A percentile compares a stretch with the other conserved stretches of the same genome.
Conservation (phyloP, 768 basidiomycete species). For the Dioszegia aurantiaca region DNA sequence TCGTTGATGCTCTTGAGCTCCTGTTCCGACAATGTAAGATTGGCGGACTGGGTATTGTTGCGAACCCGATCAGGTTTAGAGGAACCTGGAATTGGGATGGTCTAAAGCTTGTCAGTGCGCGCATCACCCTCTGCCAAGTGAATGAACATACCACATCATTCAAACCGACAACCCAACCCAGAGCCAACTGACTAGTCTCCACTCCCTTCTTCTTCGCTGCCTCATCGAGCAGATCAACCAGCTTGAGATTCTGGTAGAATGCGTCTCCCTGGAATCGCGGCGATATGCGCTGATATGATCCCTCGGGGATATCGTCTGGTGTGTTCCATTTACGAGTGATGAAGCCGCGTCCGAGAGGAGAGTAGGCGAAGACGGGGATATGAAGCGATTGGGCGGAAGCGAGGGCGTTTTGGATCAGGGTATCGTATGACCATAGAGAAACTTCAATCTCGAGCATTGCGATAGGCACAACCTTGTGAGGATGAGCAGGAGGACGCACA, state of each 20-base stretch:
- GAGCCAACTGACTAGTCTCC: conserved; percentile 53
- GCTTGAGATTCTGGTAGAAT: conserved; percentile 54
- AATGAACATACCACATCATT: conserved; percentile 32
- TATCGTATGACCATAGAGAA: conserved; percentile 63
- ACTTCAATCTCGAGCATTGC: conserved; percentile 67
- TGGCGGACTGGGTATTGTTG: conserved; percentile 57
- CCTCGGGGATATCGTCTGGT: conserved; percentile 53
- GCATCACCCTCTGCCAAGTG: too few relatives aligned
- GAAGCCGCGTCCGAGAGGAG: conserved; percentile 55
- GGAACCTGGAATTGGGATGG: conserved; percentile 59
- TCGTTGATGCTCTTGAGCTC: conserved; percentile 56
- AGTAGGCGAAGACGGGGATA: conserved; percentile 63
- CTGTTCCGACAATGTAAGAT: conserved; percentile 54
- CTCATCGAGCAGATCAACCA: conserved; percentile 55
- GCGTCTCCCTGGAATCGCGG: conserved; percentile 58
- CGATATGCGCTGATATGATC: conserved; percentile 54
- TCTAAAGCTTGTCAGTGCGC: conserved; percentile 38
- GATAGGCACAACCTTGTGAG: conserved; percentile 62
- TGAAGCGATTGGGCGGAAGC: conserved; percentile 60
- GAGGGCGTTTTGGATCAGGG: conserved; percentile 59
- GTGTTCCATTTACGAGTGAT: conserved; percentile 49
- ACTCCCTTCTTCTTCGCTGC: conserved; percentile 56
- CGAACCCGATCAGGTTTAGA: conserved; percentile 55
- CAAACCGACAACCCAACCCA: conserved; percentile 54
- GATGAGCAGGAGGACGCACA: neutral